phyloP scores from a whole-genome alignment of 1,284 basidiomycete species.

The Kwoniella shivajii region DNA sequence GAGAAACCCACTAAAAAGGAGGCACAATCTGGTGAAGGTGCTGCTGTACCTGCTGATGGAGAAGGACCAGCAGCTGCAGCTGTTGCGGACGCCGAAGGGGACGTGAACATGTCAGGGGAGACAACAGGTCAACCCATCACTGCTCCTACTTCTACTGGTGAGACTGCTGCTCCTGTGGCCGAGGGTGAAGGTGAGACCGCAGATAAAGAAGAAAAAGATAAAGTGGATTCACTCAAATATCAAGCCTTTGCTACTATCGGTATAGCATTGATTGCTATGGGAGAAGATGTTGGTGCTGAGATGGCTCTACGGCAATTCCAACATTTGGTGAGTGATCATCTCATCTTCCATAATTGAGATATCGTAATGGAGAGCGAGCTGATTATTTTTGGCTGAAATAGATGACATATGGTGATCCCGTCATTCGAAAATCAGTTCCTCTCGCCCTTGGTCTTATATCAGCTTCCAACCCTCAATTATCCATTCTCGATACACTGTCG shows the following conservation, averaged over 20 bases:
- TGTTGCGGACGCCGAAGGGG: constrained; percentile 24
- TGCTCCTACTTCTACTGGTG: constrained; percentile 11
- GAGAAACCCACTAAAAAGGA: constrained; percentile 57
- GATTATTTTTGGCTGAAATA: constrained; percentile 43
- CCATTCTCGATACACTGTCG: constrained; percentile 96
- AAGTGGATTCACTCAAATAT: constrained; percentile 74
- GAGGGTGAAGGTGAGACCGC: constrained; percentile 21
- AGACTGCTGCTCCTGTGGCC: constrained; percentile 20
- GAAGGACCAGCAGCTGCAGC: constrained; percentile 16
- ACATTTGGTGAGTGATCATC: constrained; percentile 69
- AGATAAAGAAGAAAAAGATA: constrained; percentile 59
- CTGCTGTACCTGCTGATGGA: constrained; percentile 20
- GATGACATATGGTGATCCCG: constrained; percentile 99
- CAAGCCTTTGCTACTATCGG: constrained; percentile 94
- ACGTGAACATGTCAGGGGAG: constrained; percentile 33
- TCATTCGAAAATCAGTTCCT: constrained; percentile 91
- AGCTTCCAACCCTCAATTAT: constrained; percentile 93
- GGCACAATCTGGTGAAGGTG: constrained; percentile 30
- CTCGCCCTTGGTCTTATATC: constrained; percentile 93
- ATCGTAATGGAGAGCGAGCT: background rate
- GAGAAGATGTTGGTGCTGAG: constrained; percentile 95
- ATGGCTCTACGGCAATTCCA: constrained; percentile 95
- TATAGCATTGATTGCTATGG: constrained; percentile 95
- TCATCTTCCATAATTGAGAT: background rate
- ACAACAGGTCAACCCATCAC: constrained; percentile 9